phyloP scores from a whole-genome alignment of 2,329 filamentous ascomycete genomes.

The Esteya vermicola region DNA sequence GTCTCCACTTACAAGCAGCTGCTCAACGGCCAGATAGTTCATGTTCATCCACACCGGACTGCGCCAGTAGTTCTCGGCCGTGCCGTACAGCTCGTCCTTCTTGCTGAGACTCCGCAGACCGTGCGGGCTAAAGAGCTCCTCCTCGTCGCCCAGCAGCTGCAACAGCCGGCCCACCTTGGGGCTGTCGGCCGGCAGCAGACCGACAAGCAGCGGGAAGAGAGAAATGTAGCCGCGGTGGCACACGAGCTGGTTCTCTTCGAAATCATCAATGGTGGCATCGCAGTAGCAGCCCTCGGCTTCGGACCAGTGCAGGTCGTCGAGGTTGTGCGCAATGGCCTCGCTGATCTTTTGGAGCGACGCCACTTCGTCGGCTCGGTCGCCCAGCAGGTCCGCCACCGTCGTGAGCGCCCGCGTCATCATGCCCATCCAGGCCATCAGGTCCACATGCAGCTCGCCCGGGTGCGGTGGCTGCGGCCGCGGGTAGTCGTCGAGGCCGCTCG shows the following conservation, averaged over 20 bases:
- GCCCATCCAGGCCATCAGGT: conserved; percentile 95
- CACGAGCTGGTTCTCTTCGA: conserved; percentile 76
- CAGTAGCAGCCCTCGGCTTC: conserved; percentile 71
- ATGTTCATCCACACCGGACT: conserved; percentile 93
- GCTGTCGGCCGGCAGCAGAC: conserved; percentile 60
- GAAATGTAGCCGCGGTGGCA: conserved; percentile 97
- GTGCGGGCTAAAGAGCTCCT: conserved; percentile 78
- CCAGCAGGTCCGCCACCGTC: conserved; percentile 65
- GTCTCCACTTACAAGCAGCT: conserved; percentile 52
- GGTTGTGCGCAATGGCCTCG: conserved; percentile 67
- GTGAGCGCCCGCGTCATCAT: conserved; percentile 81
- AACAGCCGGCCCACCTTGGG: conserved; percentile 61
- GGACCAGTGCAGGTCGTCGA: conserved; percentile 90
- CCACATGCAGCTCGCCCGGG: conserved; percentile 87
- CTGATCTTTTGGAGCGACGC: conserved; percentile 56
- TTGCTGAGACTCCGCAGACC: conserved; percentile 86
- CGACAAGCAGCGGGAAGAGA: conserved; percentile 81
- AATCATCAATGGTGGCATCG: conserved; percentile 89
- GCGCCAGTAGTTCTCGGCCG: conserved; percentile 93
- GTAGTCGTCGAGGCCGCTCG: conserved; percentile 92
- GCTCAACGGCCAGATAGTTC: conserved; percentile 74
- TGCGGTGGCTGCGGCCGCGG: conserved; percentile 87
- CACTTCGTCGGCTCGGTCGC: conserved; percentile 54
- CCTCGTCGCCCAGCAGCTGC: conserved; percentile 63
- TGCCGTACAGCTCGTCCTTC: conserved; percentile 70